Percentiles rank a stretch among this genome's conserved stretches.
These are phyloP conservation scores for Ceratobasidium sp. DNA, from an alignment of 1,284 basidiomycete species.

Conservation along the genomic window DNA sequence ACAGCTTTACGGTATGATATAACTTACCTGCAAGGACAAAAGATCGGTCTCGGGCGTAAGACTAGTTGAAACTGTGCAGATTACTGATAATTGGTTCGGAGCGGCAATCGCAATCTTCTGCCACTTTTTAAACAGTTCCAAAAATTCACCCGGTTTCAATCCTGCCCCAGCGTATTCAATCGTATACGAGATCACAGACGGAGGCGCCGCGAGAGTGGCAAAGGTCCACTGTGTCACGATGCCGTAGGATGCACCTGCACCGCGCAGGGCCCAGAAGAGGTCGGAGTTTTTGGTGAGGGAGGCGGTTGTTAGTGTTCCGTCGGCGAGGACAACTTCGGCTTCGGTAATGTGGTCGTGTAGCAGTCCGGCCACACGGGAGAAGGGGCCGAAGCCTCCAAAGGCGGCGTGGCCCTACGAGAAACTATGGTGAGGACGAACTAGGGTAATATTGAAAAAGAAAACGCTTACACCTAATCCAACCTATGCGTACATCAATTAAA, in stretches of 20 bases:
- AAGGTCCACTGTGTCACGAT: constrained; percentile 46
- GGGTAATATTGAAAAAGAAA: too few species aligned
- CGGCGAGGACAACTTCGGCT: constrained; percentile 46
- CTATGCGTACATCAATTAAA: too few species aligned
- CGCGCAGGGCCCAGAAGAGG: constrained; percentile 45
- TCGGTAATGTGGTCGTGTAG: constrained; percentile 45
- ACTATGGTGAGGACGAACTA: neutral
- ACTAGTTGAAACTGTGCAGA: too few species aligned
- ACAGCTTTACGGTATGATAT: too few species aligned
- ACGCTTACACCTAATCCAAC: constrained; percentile 14
- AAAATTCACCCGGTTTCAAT: constrained; percentile 14
- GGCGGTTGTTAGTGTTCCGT: constrained; percentile 43
- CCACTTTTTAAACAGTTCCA: too few species aligned
- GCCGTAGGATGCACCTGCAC: constrained; percentile 45
- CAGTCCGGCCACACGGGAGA: constrained; percentile 44
- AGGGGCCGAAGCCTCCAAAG: constrained; percentile 47
- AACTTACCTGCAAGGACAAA: too few species aligned
- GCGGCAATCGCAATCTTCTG: constrained; percentile 40
- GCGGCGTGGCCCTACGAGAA: constrained; percentile 43
- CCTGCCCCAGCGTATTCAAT: constrained; percentile 18
- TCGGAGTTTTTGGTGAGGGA: constrained; percentile 36
- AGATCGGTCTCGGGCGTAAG: too few species aligned
- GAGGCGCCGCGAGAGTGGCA: constrained; percentile 43
- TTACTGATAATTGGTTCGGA: constrained; percentile 39
- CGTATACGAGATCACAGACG: constrained; percentile 38